Base-by-base conservation (phyloP, 768 basidiomycete genomes). In the Phanerodontia chrysosporium region DNA sequence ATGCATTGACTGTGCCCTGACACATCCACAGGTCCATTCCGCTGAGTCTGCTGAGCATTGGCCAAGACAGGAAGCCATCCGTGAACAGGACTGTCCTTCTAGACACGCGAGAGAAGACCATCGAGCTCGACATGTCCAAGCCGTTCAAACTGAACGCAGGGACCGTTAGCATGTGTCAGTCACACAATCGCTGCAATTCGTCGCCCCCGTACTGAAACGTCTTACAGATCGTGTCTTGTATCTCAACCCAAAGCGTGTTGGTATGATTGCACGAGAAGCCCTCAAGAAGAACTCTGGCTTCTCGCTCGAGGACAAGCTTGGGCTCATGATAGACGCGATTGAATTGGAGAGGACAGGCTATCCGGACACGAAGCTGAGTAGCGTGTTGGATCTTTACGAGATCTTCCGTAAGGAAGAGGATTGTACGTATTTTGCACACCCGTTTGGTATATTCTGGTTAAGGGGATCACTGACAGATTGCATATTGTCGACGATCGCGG, bases 111-210 rank as follows among this genome's bases (percentile, higher is more conserved):
- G 86, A 93, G 70, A 80, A 78, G 39, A 78, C 76, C 21, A 81
- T 95, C 64, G 70, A 81, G 21, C 65, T 98, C n/a, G 87, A 92
- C 70, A 90, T 85, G 13, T 83, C 73, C 70, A 84, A 81, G 67
- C 77, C 84, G 5, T 98, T 87, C 80, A 98, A 98, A 75, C 75
- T 98, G 61, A 98, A 98, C 69, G 89, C 88, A 2, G 87, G 87
- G 44, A 95, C 93, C 0, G 82, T 83, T 52, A 94, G 95, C 59
- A 90, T 96, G 65, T 98, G 92, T 92, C n/a, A n/a, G n/a, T 64
- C 62, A 92, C 78, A 1, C 3, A 21, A 4, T n/a, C 21, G 28
- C 45, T 39, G n/a, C n/a, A 10, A 42, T 42, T 24, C 4, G n/a
- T n/a, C n/a, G n/a, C n/a, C n/a, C n/a, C n/a, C n/a, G n/a, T n/a